These are phyloP conservation scores for Camellia oleifera DNA, from an alignment of 179 eudicot species.

Conservation along the genomic window DNA sequence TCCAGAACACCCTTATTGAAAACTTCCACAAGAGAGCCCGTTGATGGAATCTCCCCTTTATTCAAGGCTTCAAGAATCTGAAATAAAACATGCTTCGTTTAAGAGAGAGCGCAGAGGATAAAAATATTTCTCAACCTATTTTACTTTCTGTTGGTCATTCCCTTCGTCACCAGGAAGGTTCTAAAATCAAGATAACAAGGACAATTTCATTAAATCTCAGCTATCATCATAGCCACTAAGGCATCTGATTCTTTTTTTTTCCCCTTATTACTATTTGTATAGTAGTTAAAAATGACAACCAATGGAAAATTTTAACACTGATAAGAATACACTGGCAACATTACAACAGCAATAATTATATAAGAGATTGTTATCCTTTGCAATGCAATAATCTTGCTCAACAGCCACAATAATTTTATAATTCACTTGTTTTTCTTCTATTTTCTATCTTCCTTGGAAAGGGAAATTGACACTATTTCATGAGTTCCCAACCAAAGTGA, in stretches of 20 bases:
- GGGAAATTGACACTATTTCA: background rate
- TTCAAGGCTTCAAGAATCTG: constrained; percentile 98
- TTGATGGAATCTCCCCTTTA: constrained; percentile 97
- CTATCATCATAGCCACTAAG: background rate
- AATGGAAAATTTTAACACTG: background rate
- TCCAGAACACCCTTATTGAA: constrained; percentile 89
- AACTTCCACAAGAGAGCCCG: constrained; percentile 97
- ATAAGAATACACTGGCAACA: background rate
- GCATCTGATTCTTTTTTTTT: background rate
- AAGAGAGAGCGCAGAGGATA: background rate
- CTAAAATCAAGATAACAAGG: background rate
- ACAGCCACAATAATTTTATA: background rate
- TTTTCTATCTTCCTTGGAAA: background rate
- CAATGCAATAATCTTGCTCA: background rate
- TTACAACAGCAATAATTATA: background rate
- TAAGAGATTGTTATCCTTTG: background rate
- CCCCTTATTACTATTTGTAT: background rate
- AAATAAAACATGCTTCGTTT: constrained; percentile 15
- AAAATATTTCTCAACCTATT: background rate
- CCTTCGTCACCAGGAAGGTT: background rate
- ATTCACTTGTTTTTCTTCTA: background rate
- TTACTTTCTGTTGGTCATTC: background rate
- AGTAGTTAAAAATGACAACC: constrained; percentile 1
- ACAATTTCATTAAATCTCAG: background rate
- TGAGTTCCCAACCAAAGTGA: background rate